Conservation (phyloP, 768 basidiomycete species). For the Mycena rebaudengoi region DNA sequence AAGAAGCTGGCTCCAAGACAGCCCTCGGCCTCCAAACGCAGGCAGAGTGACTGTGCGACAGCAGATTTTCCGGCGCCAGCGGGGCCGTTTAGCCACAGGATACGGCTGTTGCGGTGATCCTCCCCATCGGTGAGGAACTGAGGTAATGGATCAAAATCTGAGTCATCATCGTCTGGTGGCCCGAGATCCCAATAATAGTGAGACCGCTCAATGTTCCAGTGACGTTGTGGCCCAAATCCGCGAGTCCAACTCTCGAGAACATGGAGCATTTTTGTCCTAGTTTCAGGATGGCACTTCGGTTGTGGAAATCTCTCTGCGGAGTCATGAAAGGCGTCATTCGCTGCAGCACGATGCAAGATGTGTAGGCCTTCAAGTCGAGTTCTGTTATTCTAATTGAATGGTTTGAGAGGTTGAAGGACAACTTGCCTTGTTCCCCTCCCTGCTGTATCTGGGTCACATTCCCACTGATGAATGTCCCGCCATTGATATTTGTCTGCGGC, state of each 20-base stretch:
- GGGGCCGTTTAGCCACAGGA: conserved; percentile 4
- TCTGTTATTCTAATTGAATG: background rate
- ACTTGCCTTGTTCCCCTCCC: background rate
- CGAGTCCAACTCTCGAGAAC: background rate
- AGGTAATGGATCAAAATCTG: background rate
- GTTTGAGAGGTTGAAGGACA: background rate
- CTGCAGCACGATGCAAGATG: conserved; percentile 4
- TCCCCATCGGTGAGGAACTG: background rate
- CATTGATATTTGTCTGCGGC: background rate
- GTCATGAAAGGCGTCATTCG: background rate
- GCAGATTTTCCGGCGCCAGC: conserved; percentile 4
- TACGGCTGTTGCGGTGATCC: background rate
- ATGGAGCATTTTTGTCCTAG: background rate
- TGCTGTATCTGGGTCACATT: conserved; percentile 1
- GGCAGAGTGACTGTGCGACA: conserved; percentile 4
- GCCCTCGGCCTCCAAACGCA: background rate
- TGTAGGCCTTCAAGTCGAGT: background rate
- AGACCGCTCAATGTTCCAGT: conserved; percentile 1
- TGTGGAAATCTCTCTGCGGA: too few species aligned
- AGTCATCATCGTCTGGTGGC: background rate
- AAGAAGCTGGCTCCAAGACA: too few species aligned
- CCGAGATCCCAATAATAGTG: background rate
- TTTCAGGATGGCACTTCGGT: background rate
- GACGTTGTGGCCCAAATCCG: background rate
- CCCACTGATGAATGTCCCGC: conserved; percentile 1